Base-by-base conservation (phyloP, 257 asterid species). In the Solanum acaule region DNA sequence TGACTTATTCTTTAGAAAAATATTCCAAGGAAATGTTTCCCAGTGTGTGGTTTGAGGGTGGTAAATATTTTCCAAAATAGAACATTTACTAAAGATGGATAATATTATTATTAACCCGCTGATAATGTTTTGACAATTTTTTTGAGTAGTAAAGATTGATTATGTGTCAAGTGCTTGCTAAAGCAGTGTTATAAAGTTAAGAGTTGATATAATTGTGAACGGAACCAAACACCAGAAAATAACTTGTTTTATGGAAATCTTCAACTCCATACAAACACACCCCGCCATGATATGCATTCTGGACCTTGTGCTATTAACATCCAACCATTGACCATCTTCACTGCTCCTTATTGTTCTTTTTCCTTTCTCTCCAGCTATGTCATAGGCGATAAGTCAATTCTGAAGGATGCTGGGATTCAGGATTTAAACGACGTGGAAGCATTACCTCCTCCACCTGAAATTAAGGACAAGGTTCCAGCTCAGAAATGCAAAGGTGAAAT, bases 351-450 rank as follows among this genome's bases (percentile, higher is more conserved):
- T 27, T 25, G 8, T 33, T 33, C 44, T 3, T 67, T 75, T 86
- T 56, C 59, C 49, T 18, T 88, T 84, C 73, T 73, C 83, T 88
- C 88, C 95, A 97, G 99, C 90, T 96, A 97, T 68, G 94, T 97
- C 44, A 93, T 97, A 16, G 99, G 99, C 71, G 99, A 96, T 90
- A 94, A 93, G 88, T 93, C 99, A 8, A 94, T 97, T 90, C 86
- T 97, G 29, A 89, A 94, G 89, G 99, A 97, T 89, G 99, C 98
- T 4, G 98, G 98, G 40, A 91, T 97, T 89, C 90, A 92, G 67
- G 92, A 91, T 86, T 70, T 94, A 89, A 95, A 94, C 84, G 99
- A 97, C 38, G 86, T 95, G 2, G 98, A 95, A 72, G 93, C 94
- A 46, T 85, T 96, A 90, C 79, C 93, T 8, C 94, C 98, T 79